These are phyloP conservation scores for Ceratobasidium sp. DNA, from an alignment of 1,284 basidiomycete genomes.

Conservation along the genomic window DNA sequence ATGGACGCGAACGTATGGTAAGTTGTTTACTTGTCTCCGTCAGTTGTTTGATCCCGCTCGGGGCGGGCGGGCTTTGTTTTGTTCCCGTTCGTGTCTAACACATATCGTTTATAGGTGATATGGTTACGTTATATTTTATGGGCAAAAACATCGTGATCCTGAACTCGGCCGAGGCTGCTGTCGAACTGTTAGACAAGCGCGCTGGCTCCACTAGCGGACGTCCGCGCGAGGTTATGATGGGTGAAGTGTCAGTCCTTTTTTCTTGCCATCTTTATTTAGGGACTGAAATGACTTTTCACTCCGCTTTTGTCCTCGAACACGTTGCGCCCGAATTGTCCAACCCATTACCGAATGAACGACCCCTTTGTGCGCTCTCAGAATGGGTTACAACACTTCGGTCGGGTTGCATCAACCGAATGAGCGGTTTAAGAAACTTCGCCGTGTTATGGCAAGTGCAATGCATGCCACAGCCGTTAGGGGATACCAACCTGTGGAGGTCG, in stretches of 20 bases:
- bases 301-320: background rate
- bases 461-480: constrained; percentile 27
- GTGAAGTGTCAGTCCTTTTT: constrained; percentile 59
- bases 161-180: constrained; percentile 66
- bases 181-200: constrained; percentile 72
- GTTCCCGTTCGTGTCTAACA: background rate
- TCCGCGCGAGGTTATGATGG: constrained; percentile 70
- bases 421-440: constrained; percentile 33
- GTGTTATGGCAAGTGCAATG: constrained; percentile 37
- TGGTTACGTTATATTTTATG: constrained; percentile 73
- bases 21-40: background rate
- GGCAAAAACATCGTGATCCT: constrained; percentile 72
- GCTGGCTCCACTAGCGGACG: constrained; percentile 77
- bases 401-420: constrained; percentile 42
- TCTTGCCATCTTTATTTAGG: constrained; percentile 10
- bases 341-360: background rate
- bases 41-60: background rate
- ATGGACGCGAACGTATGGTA: constrained; percentile 9
- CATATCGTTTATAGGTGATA: constrained; percentile 59
- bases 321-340: background rate
- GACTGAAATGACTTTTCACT: background rate
- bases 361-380: constrained; percentile 32
- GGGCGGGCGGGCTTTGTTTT: constrained; percentile 31
- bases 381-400: constrained; percentile 38
- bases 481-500: constrained; percentile 28